Conservation (phyloP, 768 basidiomycete genomes). For the Xerocomellus intermedius region DNA sequence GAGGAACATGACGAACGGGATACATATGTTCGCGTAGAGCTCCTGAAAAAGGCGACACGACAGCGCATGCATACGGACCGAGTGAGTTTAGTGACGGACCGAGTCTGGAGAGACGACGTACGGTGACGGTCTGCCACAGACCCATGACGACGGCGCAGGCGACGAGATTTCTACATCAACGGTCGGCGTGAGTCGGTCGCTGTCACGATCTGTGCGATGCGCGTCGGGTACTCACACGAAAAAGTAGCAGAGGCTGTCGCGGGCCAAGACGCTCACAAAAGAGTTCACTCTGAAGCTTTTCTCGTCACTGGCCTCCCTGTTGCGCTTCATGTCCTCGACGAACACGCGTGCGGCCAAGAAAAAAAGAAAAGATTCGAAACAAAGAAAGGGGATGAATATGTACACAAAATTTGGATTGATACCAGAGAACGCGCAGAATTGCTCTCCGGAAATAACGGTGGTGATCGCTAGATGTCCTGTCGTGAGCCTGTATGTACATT, state of each 20-base stretch:
- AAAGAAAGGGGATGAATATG: conserved; percentile 31
- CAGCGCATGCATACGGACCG: background rate
- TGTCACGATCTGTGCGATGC: background rate
- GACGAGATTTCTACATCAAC: conserved; percentile 21
- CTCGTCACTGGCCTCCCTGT: background rate
- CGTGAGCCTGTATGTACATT: background rate
- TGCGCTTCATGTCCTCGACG: conserved; percentile 7
- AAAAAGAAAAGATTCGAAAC: conserved; percentile 30
- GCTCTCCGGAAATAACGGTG: background rate
- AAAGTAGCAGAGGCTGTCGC: conserved; percentile 33
- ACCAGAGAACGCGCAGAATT: conserved; percentile 25
- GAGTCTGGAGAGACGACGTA: conserved; percentile 8
- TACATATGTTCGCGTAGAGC: conserved; percentile 29
- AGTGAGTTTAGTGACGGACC: background rate
- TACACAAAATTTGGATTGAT: conserved; percentile 22
- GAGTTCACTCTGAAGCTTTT: conserved; percentile 11
- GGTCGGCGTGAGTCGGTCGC: background rate
- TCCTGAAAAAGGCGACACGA: conserved; percentile 7
- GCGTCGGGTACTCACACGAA: conserved; percentile 23
- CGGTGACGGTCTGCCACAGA: conserved; percentile 26
- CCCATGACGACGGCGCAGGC: conserved; percentile 26
- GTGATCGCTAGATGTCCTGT: conserved; percentile 7
- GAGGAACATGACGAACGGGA: conserved; percentile 32
- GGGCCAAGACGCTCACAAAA: conserved; percentile 24
- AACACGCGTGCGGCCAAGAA: conserved; percentile 20